Evolutionary conservation across 116 monocot genomes (phyloP).

Genomic region (Posidonia oceanica): DNA sequence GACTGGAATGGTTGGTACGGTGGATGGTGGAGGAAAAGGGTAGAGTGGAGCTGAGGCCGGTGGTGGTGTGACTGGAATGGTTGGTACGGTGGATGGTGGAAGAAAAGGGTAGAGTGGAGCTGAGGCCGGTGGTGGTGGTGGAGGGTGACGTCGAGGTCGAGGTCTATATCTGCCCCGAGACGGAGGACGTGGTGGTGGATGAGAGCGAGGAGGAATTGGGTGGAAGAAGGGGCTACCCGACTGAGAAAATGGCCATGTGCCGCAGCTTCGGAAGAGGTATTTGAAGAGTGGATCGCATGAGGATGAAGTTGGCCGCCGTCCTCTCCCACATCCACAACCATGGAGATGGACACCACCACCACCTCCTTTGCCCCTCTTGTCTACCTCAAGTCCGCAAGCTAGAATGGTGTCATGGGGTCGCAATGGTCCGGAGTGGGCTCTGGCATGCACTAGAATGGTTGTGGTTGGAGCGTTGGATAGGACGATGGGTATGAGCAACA

Average conservation of each 20-base stretch:
- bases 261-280: neutral
- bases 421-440: neutral
- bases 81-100: neutral
- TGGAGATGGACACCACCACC: too few species aligned
- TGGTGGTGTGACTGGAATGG: neutral
- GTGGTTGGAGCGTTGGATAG: neutral
- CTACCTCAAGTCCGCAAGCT: neutral
- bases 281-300: slow-evolving; percentile 7
- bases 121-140: neutral
- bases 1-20: neutral
- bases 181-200: neutral
- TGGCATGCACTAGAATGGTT: neutral
- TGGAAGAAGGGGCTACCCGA: neutral
- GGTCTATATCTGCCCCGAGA: neutral
- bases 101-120: neutral
- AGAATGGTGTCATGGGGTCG: neutral
- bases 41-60: too few species aligned
- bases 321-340: neutral
- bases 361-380: neutral
- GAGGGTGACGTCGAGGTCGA: neutral
- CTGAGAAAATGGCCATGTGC: neutral
- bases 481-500: neutral
- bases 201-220: neutral
- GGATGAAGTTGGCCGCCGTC: neutral
- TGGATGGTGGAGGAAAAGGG: neutral